Conservation (phyloP, 169 alveolate genomes). For the Plasmodium reichenowi region DNA sequence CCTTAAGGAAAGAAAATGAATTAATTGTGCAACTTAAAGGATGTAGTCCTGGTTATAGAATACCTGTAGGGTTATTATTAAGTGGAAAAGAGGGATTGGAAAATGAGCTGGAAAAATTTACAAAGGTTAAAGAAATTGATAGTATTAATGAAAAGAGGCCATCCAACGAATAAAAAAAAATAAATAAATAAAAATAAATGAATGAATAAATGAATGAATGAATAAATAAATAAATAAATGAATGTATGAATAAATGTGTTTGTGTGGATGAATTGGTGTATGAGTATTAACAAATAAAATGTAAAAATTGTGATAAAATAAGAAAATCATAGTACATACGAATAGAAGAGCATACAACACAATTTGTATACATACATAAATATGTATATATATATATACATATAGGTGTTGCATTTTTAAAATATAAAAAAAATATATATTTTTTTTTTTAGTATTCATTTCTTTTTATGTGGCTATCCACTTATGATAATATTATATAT, state of each 20-base stretch:
- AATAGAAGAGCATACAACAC: no score
- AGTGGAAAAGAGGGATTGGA: slow-evolving; percentile 93
- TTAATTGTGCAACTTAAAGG: slow-evolving; percentile 93
- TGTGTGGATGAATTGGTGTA: neutral
- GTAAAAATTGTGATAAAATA: no score
- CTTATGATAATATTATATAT: no score
- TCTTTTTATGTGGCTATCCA: no score
- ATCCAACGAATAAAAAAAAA: slow-evolving; percentile 15
- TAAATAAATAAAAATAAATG: neutral
- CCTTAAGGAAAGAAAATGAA: slow-evolving; percentile 92
- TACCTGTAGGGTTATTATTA: slow-evolving; percentile 94
- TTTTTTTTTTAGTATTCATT: no score
- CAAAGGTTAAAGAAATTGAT: slow-evolving; percentile 86
- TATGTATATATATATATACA: no score
- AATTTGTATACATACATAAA: no score
- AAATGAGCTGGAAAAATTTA: slow-evolving; percentile 87
- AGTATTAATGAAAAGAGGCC: slow-evolving; percentile 90
- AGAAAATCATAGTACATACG: no score
- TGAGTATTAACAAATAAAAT: no score
- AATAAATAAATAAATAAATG: neutral
- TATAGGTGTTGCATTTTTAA: no score
- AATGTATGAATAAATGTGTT: neutral
- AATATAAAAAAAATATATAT: no score
- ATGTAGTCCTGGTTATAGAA: slow-evolving; percentile 94
- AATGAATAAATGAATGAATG: neutral